These are phyloP conservation scores for Aspergillus steynii DNA, from an alignment of 495 filamentous ascomycete genomes.

Conservation along the genomic window DNA sequence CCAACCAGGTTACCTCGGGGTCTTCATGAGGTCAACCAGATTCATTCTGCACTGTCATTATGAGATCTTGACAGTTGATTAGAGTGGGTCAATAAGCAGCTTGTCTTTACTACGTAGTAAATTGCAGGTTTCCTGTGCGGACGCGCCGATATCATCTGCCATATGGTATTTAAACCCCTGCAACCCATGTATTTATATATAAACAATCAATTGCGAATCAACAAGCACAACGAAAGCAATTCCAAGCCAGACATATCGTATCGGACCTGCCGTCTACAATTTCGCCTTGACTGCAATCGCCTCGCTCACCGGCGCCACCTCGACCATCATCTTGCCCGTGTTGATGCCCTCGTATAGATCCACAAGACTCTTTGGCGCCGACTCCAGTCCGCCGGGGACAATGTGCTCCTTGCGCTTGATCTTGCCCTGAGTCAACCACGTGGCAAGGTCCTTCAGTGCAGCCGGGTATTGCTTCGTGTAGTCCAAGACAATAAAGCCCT, in stretches of 20 bases:
- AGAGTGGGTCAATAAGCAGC: not conserved
- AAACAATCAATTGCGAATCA: not conserved
- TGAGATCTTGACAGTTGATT: not conserved
- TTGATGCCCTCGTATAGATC: constrained; percentile 52
- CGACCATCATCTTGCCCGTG: constrained; percentile 55
- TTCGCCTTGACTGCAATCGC: constrained; percentile 32
- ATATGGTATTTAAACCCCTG: no score
- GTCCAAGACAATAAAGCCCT: constrained; percentile 59
- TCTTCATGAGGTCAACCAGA: not conserved
- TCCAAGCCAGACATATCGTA: not conserved
- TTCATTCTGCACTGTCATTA: not conserved
- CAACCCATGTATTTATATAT: not conserved
- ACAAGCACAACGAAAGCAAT: not conserved
- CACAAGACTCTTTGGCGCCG: constrained; percentile 49
- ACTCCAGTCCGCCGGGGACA: constrained; percentile 50
- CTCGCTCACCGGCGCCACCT: constrained; percentile 40
- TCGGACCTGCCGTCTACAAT: constrained; percentile 24
- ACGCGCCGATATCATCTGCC: not conserved
- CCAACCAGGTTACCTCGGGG: not conserved
- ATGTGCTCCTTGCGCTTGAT: constrained; percentile 58
- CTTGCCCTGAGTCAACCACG: constrained; percentile 55
- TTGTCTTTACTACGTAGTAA: not conserved
- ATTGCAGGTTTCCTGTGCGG: no score
- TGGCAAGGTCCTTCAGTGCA: constrained; percentile 46
- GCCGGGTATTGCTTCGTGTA: constrained; percentile 44